Evolutionary conservation across 129 eudicot species (phyloP), one percentile per base, ranked within the genome.

Genomic region (Chrysanthemum seticuspe): DNA sequence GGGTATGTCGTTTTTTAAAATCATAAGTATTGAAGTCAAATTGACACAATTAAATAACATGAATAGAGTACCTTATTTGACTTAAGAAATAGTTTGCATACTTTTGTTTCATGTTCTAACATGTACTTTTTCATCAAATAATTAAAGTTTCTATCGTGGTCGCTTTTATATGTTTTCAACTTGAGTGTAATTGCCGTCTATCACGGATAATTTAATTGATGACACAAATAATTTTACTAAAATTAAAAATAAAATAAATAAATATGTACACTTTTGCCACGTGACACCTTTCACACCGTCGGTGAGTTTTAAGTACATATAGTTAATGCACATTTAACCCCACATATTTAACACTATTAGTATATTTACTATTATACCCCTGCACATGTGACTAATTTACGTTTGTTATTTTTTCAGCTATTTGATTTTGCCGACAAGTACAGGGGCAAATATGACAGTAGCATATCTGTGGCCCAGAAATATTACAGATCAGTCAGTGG

Each of bases 401-500:
- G 29, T 0, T 10, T 6, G 27, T 52, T 7, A 16, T 50, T 13
- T 55, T 78, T 81, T 65, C 97, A 93, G 98, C 86, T 93, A 4
- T 93, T 93, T 57, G 86, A 87, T 36, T 93, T 93, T 74, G 98
- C 98, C 53, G 92, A 93, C 97, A 87, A 86, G 74, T 93, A 89
- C 82, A 89, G 98, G 81, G 98, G 98, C 88, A 93, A 93, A 86
- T 93, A 93, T 48, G 98, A 93, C 83, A 81, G 92, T 68, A 93
- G 98, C 84, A 93, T 93, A 56, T 80, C 96, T 6, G 84, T 89
- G 54, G 98, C 98, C 27, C 98, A 93, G 78, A 93, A 93, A 71
- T 93, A 93, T 81, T 93, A 93, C 82, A 85, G 97, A 62, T 93
- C 98, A 12, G 96, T 93, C 68, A 93, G 98, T 83, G 98, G 98